phyloP scores from a whole-genome alignment of 306 rosid genomes.

The Prunus mira region DNA sequence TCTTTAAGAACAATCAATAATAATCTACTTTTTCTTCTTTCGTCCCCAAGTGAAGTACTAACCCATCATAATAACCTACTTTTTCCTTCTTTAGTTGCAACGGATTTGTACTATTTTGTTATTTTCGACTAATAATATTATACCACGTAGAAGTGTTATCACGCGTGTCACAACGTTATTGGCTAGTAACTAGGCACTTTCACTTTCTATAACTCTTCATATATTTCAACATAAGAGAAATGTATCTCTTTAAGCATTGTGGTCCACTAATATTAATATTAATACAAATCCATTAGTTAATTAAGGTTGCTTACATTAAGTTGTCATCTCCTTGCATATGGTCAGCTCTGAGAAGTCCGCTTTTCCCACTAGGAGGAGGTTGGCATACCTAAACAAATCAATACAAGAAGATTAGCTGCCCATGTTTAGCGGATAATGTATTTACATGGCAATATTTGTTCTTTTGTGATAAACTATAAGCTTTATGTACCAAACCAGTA shows the following conservation, averaged over 20 bases:
- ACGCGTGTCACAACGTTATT: too few relatives aligned
- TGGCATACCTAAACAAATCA: constrained; percentile 47
- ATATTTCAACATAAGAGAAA: too few relatives aligned
- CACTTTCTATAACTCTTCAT: not conserved
- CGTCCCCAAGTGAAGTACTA: not conserved
- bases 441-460: not conserved
- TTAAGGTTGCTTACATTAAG: not conserved
- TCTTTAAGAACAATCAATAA: not conserved
- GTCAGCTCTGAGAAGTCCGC: constrained; percentile 61
- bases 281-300: too few relatives aligned
- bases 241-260: too few relatives aligned
- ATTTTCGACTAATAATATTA: rapidly evolving
- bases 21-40: not conserved
- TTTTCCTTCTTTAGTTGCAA: too few relatives aligned
- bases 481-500: too few relatives aligned
- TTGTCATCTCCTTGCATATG: constrained; percentile 3
- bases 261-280: too few relatives aligned
- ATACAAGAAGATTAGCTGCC: not conserved
- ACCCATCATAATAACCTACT: too few relatives aligned
- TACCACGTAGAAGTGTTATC: rapidly evolving
- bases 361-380: constrained; percentile 44
- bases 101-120: rapidly evolving
- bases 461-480: not conserved
- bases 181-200: not conserved
- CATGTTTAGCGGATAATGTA: not conserved